Base-by-base conservation (phyloP, 441 rosid genomes). In the Iberis amara region DNA sequence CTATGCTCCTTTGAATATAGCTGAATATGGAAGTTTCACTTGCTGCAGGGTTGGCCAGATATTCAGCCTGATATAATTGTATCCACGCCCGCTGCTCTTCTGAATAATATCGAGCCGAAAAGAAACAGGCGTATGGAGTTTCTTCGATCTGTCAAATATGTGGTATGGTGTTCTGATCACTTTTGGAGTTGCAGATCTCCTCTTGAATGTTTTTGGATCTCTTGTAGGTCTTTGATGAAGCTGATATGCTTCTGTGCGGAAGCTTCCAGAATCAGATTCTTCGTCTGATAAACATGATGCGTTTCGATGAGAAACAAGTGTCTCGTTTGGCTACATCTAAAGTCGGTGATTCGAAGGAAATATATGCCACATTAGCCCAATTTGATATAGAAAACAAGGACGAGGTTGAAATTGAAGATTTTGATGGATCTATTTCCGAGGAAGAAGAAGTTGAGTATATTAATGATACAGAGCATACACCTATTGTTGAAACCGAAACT, bases 221-320 rank as follows among this genome's bases (percentile, higher is more conserved):
- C 51, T 65, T 72, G 64, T 69, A 91, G 95, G 98, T 91, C 15
- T 82, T 88, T 63, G 98, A 91, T 80, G 98, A 91, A 74, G 98
- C 96, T 30, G 98, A 88, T 69, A 82, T 91, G 98, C 96, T 91
- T 69, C 82, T 91, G 13, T 74, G 86, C 9, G 95, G 95, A 57
- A 68, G 95, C 71, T 88, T 91, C 66, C 86, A 83, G 73, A 83
- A 88, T 72, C 94, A 88, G 63, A 80, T 88, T 54, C 67, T 83
- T 33, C 87, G 94, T 63, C 79, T 91, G 32, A 70, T 83, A 44
- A 71, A 83, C 68, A 78, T 88, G 89, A 51, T 88, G n/a, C 83
- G 89, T 12, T 82, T 73, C 38, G 91, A 83, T 65, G 95, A 83
- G 74, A 88, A 86, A 51, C 71, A 72, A 42, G 72, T 76, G 45